These are phyloP conservation scores for Melampsora larici-populina DNA, from an alignment of 1,284 basidiomycete species.

Conservation along the genomic window DNA sequence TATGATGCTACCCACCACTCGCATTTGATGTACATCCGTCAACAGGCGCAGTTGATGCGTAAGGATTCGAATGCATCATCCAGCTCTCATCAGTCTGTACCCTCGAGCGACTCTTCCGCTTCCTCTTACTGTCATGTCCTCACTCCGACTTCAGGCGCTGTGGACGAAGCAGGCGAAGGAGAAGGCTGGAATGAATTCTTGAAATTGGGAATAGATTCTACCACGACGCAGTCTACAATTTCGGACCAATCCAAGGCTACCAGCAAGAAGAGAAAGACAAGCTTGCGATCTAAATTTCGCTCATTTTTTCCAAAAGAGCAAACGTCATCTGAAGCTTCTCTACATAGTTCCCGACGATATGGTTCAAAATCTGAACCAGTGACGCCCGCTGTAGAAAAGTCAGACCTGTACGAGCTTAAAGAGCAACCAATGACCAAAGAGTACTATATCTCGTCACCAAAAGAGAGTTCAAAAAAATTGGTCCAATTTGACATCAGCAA, in stretches of 20 bases:
- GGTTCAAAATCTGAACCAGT: not conserved
- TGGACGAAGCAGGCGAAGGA: not conserved
- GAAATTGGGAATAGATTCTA: not conserved
- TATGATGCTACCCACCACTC: too few relatives aligned
- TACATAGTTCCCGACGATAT: not conserved
- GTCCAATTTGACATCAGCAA: not conserved
- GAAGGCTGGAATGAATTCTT: constrained; percentile 1
- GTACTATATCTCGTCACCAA: not conserved
- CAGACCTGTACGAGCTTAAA: not conserved
- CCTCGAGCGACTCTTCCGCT: not conserved
- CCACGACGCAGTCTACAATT: not conserved
- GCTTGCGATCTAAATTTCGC: constrained; percentile 2
- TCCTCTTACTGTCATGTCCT: not conserved
- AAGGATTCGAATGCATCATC: not conserved
- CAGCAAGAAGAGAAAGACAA: not conserved
- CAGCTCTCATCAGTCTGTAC: not conserved
- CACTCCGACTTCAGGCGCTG: not conserved
- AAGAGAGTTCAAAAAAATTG: not conserved
- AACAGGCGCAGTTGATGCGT: not conserved
- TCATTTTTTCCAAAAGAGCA: not conserved
- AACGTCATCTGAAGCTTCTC: not conserved
- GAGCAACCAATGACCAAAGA: not conserved
- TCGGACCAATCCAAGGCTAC: not conserved
- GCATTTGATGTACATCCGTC: too few relatives aligned
- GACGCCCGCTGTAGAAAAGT: not conserved